Conservation (phyloP, 2,329 filamentous ascomycete genomes). For the Chrysoporthe deuterocubensis region DNA sequence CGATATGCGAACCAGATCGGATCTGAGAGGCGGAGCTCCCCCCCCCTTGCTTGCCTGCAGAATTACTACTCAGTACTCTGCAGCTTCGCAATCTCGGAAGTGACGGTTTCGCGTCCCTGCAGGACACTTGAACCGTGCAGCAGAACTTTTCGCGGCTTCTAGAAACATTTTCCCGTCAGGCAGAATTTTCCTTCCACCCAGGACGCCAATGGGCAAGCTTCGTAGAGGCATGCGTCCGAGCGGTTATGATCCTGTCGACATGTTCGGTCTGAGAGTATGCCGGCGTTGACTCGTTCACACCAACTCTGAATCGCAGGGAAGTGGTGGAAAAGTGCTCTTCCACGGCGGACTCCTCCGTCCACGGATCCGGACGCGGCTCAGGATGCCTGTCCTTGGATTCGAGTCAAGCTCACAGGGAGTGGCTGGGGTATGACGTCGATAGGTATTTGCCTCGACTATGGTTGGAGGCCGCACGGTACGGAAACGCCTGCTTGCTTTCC, state of each 20-base stretch:
- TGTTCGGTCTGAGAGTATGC: neutral
- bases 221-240: neutral
- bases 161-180: conserved; percentile 2
- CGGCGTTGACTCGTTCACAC: conserved; percentile 1
- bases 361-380: neutral
- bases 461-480: no score
- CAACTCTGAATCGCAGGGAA: neutral
- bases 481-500: neutral
- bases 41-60: neutral
- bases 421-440: neutral
- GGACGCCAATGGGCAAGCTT: neutral
- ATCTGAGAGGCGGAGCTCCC: neutral
- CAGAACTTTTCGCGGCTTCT: conserved; percentile 9
- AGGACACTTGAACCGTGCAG: neutral
- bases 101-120: conserved; percentile 16
- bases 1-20: neutral
- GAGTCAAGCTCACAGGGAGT: neutral
- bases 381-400: neutral
- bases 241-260: neutral
- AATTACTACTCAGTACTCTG: neutral
- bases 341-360: neutral
- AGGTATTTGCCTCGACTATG: neutral
- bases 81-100: neutral
- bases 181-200: neutral
- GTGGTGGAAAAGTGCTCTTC: conserved; percentile 2